Conservation (phyloP, 2,329 filamentous ascomycete species). For the Chaetomiaceae sp. region DNA sequence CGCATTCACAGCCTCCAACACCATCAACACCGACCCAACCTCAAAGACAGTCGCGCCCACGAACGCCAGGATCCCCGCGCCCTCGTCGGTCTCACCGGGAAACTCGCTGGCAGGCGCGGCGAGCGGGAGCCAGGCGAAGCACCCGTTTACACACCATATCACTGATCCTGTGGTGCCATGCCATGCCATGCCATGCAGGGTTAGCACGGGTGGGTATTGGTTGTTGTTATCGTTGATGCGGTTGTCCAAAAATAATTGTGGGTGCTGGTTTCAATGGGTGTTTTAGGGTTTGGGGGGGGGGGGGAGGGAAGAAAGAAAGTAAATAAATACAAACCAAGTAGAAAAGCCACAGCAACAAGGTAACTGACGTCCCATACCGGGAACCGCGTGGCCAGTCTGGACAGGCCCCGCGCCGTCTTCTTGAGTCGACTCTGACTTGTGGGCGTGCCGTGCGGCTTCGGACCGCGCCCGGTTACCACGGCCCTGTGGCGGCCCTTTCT, state of each 20-base stretch:
- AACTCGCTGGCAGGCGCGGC: constrained; percentile 51
- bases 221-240: too few relatives aligned
- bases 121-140: constrained; percentile 61
- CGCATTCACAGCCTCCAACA: constrained; percentile 67
- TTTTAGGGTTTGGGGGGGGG: neutral
- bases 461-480: neutral
- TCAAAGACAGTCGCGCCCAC: constrained; percentile 67
- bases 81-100: constrained; percentile 46
- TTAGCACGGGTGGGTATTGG: too few relatives aligned
- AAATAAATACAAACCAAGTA: constrained; percentile 31
- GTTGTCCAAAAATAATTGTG: too few relatives aligned
- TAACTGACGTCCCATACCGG: constrained; percentile 42
- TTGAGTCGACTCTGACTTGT: constrained; percentile 5
- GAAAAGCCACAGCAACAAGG: constrained; percentile 39
- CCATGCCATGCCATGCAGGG: too few relatives aligned
- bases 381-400: constrained; percentile 35
- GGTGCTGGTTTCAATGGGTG: neutral
- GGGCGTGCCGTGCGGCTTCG: neutral
- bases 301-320: neutral
- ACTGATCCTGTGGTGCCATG: constrained; percentile 36
- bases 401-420: constrained; percentile 30
- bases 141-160: constrained; percentile 57
- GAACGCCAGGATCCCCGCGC: constrained; percentile 59
- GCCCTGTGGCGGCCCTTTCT: constrained; percentile 38
- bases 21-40: constrained; percentile 56